Evolutionary conservation across 257 asterid species (phyloP).

Genomic region (Nicotiana sylvestris): DNA sequence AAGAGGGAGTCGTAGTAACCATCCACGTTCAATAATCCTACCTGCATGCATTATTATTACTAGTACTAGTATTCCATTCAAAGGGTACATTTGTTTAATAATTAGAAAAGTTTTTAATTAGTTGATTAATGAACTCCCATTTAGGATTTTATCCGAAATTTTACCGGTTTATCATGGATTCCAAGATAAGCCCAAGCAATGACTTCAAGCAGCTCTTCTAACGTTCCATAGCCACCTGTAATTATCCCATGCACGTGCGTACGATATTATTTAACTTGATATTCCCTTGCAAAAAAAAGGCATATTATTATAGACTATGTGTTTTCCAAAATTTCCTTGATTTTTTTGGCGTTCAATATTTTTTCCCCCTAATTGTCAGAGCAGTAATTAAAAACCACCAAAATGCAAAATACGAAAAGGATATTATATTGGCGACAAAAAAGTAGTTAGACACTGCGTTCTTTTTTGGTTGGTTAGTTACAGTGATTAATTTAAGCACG

Average conservation of each 20-base stretch:
- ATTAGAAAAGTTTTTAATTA: neutral
- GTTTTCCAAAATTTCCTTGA: too few relatives aligned
- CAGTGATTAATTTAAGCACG: too few relatives aligned
- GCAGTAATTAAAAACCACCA: too few relatives aligned
- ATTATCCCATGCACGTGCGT: neutral
- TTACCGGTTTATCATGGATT: constrained; percentile 65
- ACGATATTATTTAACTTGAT: too few relatives aligned
- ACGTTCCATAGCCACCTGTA: constrained; percentile 59
- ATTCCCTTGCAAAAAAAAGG: neutral
- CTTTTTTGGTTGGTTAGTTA: too few relatives aligned
- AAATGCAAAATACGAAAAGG: too few relatives aligned
- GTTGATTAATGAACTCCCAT: neutral
- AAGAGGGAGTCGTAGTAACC: constrained; percentile 48
- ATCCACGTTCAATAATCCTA: constrained; percentile 55
- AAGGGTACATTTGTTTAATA: neutral
- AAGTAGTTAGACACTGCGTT: too few relatives aligned
- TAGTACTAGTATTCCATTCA: neutral
- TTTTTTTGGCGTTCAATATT: too few relatives aligned
- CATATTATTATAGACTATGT: too few relatives aligned
- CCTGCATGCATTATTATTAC: constrained; percentile 16
- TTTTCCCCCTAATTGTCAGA: too few relatives aligned
- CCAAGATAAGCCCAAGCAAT: constrained; percentile 64
- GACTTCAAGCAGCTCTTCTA: constrained; percentile 53
- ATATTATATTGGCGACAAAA: too few relatives aligned
- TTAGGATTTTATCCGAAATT: neutral